Conservation (phyloP, 1,284 basidiomycete genomes). For the Gymnopus androsaceus region DNA sequence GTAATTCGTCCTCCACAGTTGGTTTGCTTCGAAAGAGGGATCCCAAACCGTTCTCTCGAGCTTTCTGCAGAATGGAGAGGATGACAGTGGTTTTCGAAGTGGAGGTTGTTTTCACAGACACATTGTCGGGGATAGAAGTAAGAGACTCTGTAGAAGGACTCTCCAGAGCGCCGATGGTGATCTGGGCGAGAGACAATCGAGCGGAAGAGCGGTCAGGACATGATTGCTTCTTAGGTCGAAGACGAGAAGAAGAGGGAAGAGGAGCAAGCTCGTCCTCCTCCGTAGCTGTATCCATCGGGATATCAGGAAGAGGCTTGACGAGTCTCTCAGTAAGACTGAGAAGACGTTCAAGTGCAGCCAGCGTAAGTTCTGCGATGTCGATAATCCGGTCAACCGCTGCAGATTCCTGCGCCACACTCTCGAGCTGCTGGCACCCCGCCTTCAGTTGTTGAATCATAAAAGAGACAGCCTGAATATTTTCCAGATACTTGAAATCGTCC, state of each 20-base stretch:
- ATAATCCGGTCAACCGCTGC: neutral
- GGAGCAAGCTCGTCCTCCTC: neutral
- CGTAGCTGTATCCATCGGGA: neutral
- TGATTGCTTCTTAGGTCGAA: neutral
- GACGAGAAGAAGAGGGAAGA: neutral
- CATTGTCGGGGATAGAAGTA: neutral
- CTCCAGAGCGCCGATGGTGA: constrained; percentile 21
- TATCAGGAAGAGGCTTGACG: constrained; percentile 17
- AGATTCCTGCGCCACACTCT: neutral
- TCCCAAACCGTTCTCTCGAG: neutral
- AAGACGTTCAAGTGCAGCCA: constrained; percentile 22
- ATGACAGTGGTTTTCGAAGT: neutral
- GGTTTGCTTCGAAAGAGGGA: neutral
- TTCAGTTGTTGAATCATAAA: constrained; percentile 20
- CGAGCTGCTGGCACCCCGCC: neutral
- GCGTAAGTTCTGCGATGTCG: constrained; percentile 6
- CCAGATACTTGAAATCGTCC: constrained; percentile 21
- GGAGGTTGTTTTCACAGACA: neutral
- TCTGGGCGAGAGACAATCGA: constrained; percentile 16
- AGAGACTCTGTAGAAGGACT: neutral
- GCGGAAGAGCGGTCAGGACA: neutral
- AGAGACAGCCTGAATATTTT: constrained; percentile 22
- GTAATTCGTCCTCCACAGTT: neutral
- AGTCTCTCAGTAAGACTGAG: constrained; percentile 21
- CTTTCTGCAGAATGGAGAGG: neutral